Evolutionary conservation across 179 eudicot species (phyloP).

Genomic region (Spergularia azorica): DNA sequence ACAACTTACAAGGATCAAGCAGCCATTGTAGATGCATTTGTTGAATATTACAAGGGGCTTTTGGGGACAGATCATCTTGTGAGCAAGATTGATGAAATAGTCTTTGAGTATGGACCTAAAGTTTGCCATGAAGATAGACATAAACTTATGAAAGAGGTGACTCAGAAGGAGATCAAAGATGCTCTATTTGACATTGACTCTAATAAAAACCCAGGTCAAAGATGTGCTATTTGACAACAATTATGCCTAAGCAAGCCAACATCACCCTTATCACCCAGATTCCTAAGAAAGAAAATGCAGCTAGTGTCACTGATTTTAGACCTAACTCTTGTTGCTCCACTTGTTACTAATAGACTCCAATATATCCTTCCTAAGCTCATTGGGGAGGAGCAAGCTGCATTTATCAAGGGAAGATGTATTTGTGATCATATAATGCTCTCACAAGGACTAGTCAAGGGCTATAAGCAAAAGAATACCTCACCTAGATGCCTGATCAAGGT

Average conservation of each 20-base stretch:
- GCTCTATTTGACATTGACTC: neutral
- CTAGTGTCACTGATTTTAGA: neutral
- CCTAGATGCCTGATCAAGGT: neutral
- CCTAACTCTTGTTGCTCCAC: neutral
- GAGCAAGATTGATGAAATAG: no score
- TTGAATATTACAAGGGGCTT: neutral
- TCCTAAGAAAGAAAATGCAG: neutral
- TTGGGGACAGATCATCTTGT: neutral
- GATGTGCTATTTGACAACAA: no score
- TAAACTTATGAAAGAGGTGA: no score
- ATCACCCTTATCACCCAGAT: neutral
- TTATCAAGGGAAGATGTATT: neutral
- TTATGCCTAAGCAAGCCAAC: neutral
- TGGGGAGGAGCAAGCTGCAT: neutral
- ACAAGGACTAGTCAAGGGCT: neutral
- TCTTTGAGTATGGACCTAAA: no score
- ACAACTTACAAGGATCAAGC: no score
- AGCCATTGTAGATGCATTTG: neutral
- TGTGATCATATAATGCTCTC: neutral
- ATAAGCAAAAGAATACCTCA: neutral
- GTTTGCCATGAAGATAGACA: no score
- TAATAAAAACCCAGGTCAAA: neutral
- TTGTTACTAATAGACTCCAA: neutral
- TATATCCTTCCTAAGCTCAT: neutral
- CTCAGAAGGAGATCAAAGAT: neutral